A percentile compares a stretch with the other conserved stretches of the same genome.
phyloP scores from a whole-genome alignment of 306 rosid genomes.

The Acacia acuminata region DNA sequence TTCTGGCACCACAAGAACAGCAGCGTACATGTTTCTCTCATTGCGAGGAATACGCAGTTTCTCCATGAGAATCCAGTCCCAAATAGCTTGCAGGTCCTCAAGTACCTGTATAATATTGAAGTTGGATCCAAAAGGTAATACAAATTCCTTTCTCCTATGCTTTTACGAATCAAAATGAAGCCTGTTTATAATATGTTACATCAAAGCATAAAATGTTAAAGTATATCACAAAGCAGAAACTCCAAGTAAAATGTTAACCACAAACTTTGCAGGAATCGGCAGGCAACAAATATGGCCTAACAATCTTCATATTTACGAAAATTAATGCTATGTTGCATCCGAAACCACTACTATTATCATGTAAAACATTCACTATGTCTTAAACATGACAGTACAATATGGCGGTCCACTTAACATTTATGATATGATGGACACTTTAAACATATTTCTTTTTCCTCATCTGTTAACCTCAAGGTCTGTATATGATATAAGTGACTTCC shows the following conservation, averaged over 20 bases:
- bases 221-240: background rate
- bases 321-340: background rate
- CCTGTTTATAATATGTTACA: background rate
- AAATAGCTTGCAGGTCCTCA: slow-evolving; percentile 81
- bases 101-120: slow-evolving; percentile 58
- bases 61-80: slow-evolving; percentile 93
- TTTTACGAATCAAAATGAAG: background rate
- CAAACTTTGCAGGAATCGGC: slow-evolving; percentile 5
- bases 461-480: background rate
- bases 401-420: slow-evolving; percentile 9
- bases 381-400: slow-evolving; percentile 17
- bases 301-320: background rate
- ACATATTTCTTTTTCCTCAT: background rate
- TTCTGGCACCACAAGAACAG: slow-evolving; percentile 82
- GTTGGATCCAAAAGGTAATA: slow-evolving; percentile 24
- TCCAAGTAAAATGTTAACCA: slow-evolving; percentile 8
- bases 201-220: slow-evolving; percentile 11
- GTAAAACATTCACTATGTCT: background rate
- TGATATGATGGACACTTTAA: background rate
- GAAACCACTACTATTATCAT: background rate
- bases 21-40: slow-evolving; percentile 83
- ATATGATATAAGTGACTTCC: background rate
- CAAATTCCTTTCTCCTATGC: background rate
- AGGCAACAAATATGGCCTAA: background rate
- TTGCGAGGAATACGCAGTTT: slow-evolving; percentile 69